Evolutionary conservation across 176 grass and related monocot species (phyloP).

Genomic region (Tuctoria greenei): DNA sequence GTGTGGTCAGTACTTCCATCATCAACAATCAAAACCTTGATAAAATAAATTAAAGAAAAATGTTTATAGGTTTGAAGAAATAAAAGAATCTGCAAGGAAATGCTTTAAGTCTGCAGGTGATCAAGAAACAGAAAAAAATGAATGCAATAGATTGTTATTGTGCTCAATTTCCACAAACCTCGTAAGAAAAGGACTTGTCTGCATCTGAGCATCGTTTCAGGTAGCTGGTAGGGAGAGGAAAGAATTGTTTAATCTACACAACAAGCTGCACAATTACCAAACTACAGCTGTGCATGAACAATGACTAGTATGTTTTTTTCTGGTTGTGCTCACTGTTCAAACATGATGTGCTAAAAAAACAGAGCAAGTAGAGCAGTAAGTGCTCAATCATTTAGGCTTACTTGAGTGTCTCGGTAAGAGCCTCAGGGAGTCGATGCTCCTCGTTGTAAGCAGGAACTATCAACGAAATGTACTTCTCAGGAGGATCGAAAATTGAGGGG

Average conservation of each 20-base stretch:
- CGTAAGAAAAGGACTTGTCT: slow-evolving; percentile 78
- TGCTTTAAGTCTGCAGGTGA: not conserved
- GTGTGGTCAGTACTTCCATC: slow-evolving; percentile 87
- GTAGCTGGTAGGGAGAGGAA: slow-evolving; percentile 55
- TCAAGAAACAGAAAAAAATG: not conserved
- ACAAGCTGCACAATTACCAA: slow-evolving; percentile 11
- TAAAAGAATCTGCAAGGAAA: not conserved
- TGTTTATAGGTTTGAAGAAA: not conserved
- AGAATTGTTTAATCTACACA: slow-evolving; percentile 9
- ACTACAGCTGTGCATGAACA: not conserved
- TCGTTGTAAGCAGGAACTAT: slow-evolving; percentile 89
- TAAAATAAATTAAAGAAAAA: slow-evolving; percentile 23
- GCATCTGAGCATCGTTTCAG: slow-evolving; percentile 60
- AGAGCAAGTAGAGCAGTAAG: not conserved
- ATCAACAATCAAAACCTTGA: slow-evolving; percentile 89
- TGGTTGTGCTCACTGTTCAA: not conserved
- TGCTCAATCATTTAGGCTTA: slow-evolving; percentile 38
- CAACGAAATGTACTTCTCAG: slow-evolving; percentile 86
- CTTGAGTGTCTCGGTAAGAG: slow-evolving; percentile 77
- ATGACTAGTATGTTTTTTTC: not conserved
- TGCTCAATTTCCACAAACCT: slow-evolving; percentile 55
- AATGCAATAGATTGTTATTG: not conserved
- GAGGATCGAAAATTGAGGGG: slow-evolving; percentile 76
- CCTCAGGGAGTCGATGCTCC: slow-evolving; percentile 66
- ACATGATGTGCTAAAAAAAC: not conserved